Base-by-base conservation (phyloP, 768 basidiomycete species). In the Pluteus cervinus region DNA sequence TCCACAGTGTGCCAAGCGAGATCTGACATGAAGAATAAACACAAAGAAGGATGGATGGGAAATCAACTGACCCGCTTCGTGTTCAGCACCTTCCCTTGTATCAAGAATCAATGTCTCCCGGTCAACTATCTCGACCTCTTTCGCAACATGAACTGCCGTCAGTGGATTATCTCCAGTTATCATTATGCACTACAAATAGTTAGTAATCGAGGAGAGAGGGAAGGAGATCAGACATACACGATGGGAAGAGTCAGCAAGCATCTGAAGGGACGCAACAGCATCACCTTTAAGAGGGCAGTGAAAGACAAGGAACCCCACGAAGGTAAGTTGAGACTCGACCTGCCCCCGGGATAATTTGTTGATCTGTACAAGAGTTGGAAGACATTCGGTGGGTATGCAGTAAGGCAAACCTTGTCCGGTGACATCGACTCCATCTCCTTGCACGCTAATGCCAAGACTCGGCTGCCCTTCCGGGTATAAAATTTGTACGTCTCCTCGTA, bases 91-190 rank as follows among this genome's bases (percentile, higher is more conserved):
- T 53, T 94, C 96, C 50, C 76, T 81, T 37, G 89, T 52, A 56
- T 99, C 96, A 18, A 99, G 68, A 42, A 98, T 97, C 20, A 98
- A 75, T 2, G 82, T 89, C 4, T 96, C 90, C 18, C 93, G 81
- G 52, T 99, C 96, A 14, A 99, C 84, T 43, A 98, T 98, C 52
- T 99, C 94, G 6, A 99, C 96, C 52, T 94, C 91, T 17, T 75
- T 75, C 12, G 96, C 96, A 30, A 99, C 93, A 55, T 98, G 96
- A 1, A 88, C 81, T 6, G 96, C 96, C 0, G 96, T 99, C 37
- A 99, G 65, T 6, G 96, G 96, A 57, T 98, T 98, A 58, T 99
- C 96, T 24, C 96, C 96, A 31, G 96, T 99, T 46, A 99, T 99
- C 96, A 99, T 99, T 40, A 98, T 71, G 56, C 96, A 98, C 91